A percentile compares a stretch with the other conserved stretches of the same genome.
Evolutionary conservation across 352 stramenopile genomes (phyloP).

Genomic region (Saprolegnia diclina): DNA sequence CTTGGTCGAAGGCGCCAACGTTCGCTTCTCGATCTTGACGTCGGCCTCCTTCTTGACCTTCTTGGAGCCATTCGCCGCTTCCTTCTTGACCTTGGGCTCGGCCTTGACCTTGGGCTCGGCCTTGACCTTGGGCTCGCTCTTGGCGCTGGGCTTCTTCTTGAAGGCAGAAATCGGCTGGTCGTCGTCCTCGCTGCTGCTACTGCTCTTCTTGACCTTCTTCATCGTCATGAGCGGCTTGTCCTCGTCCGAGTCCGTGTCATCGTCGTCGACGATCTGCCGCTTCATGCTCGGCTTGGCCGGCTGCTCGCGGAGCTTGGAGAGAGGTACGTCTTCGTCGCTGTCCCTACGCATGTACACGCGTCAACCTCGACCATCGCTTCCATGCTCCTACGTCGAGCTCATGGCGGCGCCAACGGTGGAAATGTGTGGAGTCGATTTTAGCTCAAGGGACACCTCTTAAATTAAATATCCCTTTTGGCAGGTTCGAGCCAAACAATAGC

Average conservation of each 20-base stretch:
- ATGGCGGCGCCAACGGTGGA: neutral
- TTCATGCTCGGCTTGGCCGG: neutral
- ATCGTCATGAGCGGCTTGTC: constrained; percentile 20
- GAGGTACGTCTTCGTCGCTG: constrained; percentile 73
- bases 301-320: constrained; percentile 49
- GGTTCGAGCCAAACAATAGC: neutral
- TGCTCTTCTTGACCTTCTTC: constrained; percentile 22
- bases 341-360: constrained; percentile 34
- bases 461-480: neutral
- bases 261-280: constrained; percentile 10
- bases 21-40: constrained; percentile 19
- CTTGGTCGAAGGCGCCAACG: constrained; percentile 28
- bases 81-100: constrained; percentile 28
- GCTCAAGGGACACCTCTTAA: constrained; percentile 4
- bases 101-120: constrained; percentile 28
- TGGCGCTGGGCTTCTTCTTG: constrained; percentile 18
- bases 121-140: constrained; percentile 31
- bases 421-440: constrained; percentile 24
- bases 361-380: neutral
- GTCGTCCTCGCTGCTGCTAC: neutral
- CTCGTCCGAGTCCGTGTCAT: constrained; percentile 16
- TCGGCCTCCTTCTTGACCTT: constrained; percentile 29
- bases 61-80: constrained; percentile 20
- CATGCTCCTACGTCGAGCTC: constrained; percentile 9
- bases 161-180: constrained; percentile 5